Conservation (phyloP, 768 basidiomycete genomes). For the Mycena polygramma region DNA sequence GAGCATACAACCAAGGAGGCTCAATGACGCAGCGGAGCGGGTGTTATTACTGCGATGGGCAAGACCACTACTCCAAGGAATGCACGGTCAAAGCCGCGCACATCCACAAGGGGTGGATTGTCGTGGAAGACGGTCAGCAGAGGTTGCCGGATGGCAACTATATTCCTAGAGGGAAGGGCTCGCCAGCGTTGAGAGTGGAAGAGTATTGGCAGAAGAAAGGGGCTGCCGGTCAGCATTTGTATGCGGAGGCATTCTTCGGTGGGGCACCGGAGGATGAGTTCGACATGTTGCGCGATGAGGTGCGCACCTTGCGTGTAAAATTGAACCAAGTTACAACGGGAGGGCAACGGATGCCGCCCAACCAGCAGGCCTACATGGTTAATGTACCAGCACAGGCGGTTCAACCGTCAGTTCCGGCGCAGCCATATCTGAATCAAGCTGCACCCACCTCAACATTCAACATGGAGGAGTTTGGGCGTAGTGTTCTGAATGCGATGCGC, state of each 20-base stretch:
- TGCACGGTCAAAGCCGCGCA: slow-evolving; percentile 7
- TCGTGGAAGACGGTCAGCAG: slow-evolving; percentile 2
- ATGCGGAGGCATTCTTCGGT: not conserved
- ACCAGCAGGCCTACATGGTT: no score
- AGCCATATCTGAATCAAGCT: not conserved
- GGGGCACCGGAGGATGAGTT: not conserved
- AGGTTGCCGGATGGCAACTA: slow-evolving; percentile 8
- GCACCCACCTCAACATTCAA: not conserved
- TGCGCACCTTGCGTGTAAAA: slow-evolving; percentile 1
- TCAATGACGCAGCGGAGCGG: not conserved
- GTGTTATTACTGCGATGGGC: slow-evolving; percentile 18
- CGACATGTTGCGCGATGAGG: not conserved
- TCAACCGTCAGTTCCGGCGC: no score
- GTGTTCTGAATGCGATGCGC: not conserved
- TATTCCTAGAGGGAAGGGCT: slow-evolving; percentile 12
- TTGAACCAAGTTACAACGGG: slow-evolving; percentile 4
- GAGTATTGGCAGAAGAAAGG: slow-evolving; percentile 11
- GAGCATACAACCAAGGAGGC: not conserved
- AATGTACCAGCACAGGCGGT: no score
- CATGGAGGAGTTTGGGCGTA: slow-evolving; percentile 4
- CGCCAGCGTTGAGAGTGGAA: not conserved
- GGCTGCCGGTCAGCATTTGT: not conserved
- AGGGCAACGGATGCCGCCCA: no score
- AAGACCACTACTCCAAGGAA: slow-evolving; percentile 14
- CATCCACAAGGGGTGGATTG: slow-evolving; percentile 17